Evolutionary conservation across 331 rosid genomes (phyloP), one percentile per base, ranked within the genome.

Genomic region (Prunus yedoensis): DNA sequence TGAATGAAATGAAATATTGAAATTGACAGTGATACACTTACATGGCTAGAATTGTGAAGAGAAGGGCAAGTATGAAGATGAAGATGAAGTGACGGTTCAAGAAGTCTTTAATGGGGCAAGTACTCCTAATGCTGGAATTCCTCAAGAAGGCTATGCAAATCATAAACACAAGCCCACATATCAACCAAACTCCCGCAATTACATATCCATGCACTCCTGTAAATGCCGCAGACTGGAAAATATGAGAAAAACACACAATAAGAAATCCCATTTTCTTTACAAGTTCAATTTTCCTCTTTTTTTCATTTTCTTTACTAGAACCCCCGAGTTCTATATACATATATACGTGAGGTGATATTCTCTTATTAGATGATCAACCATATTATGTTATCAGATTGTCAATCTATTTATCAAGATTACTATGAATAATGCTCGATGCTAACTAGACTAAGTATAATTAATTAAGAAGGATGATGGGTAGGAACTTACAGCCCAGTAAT

Each of bases 151-250:
- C 17, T 60, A 84, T 49, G 83, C 76, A 87, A 74, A 84, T 80
- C n/a, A 78, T 81, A 50, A 91, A 84, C 6, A 43, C 82, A 23
- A 91, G 0, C 7, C 97, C 97, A 66, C 81, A 89, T 21, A 89
- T 47, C 69, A 91, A 78, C 97, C 97, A 91, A 79, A 89, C 83
- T 64, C 77, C 87, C 5, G 86, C 89, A 23, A 89, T 80, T 35
- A 88, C 86, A 38, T 89, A 91, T 8, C 92, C 97, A 25, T 89
- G 87, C 75, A 89, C 91, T 79, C 97, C 97, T 87, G 94, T 89
- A 87, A 87, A 87, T 81, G 92, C 97, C 87, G 94, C 77, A 87
- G 97, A 91, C 97, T 91, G 97, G 78, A 84, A 89, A 84, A 82
- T 72, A 89, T 89, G 88, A 89, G 92, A 83, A 84, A 75, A 43